Evolutionary conservation across 2,329 filamentous ascomycete genomes (phyloP).

Genomic region (Mollisiaceae sp.): DNA sequence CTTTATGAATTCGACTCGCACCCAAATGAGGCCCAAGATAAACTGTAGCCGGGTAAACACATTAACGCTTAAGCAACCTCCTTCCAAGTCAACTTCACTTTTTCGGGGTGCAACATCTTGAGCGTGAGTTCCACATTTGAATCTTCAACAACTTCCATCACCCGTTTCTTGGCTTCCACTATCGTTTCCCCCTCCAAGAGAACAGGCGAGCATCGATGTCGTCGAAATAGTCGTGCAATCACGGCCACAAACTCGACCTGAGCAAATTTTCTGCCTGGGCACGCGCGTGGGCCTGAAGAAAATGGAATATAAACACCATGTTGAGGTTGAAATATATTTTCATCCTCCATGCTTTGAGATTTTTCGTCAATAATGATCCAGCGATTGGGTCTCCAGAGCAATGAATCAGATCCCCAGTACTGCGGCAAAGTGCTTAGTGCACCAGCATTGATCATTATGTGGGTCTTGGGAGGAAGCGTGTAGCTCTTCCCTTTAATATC

Average conservation of each 20-base stretch:
- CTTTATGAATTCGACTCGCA: too few relatives aligned
- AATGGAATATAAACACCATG: neutral
- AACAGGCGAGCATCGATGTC: neutral
- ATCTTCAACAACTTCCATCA: neutral
- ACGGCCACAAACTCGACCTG: conserved; percentile 14
- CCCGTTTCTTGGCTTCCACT: neutral
- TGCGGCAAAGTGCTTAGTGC: conserved; percentile 44
- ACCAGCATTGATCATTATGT: neutral
- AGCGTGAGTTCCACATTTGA: neutral
- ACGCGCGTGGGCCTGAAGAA: neutral
- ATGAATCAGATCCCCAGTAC: conserved; percentile 50
- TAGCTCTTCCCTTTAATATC: neutral
- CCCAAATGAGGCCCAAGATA: too few relatives aligned
- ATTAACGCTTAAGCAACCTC: neutral
- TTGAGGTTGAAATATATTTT: neutral
- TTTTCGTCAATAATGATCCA: conserved; percentile 29
- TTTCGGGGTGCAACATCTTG: neutral
- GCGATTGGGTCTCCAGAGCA: conserved; percentile 47
- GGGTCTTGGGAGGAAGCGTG: conserved; percentile 6
- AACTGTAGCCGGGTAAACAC: neutral
- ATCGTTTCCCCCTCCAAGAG: neutral
- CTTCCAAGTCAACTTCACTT: conserved; percentile 1
- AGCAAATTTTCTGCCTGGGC: conserved; percentile 10
- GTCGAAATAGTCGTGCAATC: neutral
- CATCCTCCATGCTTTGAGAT: neutral